A percentile compares a stretch with the other conserved stretches of the same genome.
These are phyloP conservation scores for Medicago truncatula DNA, from an alignment of 306 rosid genomes.

Conservation along the genomic window MtrunA17r5.0-ANR NC_053049.1:35854501-35855000, in stretches of 20 bases:
- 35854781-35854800: conserved; percentile 71
- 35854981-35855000: too few species aligned
- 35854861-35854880: conserved; percentile 52
- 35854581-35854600: conserved; percentile 55
- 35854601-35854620: conserved; percentile 60
- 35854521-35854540: conserved; percentile 32
- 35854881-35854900: conserved; percentile 53
- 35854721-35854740: conserved; percentile 63
- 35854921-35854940: too few species aligned
- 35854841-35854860: conserved; percentile 44
- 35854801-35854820: conserved; percentile 56
- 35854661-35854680: conserved; percentile 41
- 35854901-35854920: too few species aligned
- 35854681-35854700: conserved; percentile 53
- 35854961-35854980: too few species aligned
- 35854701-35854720: conserved; percentile 53
- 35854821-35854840: conserved; percentile 44
- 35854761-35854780: conserved; percentile 34
- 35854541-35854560: conserved; percentile 8
- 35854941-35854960: too few species aligned
- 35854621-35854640: conserved; percentile 41
- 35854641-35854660: conserved; percentile 51
- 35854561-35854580: conserved; percentile 43
- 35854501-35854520: conserved; percentile 47
- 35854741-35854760: conserved; percentile 48